phyloP scores from a whole-genome alignment of 441 rosid genomes.

The Metrosideros polymorpha region DNA sequence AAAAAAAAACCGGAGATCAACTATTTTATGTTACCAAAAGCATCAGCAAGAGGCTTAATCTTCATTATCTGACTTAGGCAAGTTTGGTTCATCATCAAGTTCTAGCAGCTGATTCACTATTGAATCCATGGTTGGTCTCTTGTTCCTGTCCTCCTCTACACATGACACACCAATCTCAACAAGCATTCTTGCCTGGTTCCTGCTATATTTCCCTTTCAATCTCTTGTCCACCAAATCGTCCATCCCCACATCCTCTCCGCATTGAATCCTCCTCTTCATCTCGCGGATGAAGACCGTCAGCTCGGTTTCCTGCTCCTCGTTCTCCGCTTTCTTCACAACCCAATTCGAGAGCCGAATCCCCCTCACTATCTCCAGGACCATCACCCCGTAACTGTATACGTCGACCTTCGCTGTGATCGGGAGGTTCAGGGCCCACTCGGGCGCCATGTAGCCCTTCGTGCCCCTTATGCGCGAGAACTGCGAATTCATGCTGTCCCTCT shows the following conservation, averaged over 20 bases:
- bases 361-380: slow-evolving; percentile 24
- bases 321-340: not conserved
- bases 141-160: slow-evolving; percentile 22
- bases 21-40: not conserved
- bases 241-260: slow-evolving; percentile 7
- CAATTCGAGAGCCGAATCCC: slow-evolving; percentile 18
- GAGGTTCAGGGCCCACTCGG: slow-evolving; percentile 28
- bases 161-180: slow-evolving; percentile 25
- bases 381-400: slow-evolving; percentile 26
- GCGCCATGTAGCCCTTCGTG: slow-evolving; percentile 39
- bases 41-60: not conserved
- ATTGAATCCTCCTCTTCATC: slow-evolving; percentile 3
- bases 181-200: slow-evolving; percentile 9
- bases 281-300: slow-evolving; percentile 14
- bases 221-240: slow-evolving; percentile 25
- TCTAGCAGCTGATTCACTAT: slow-evolving; percentile 22
- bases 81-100: slow-evolving; percentile 4
- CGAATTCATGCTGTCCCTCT: slow-evolving; percentile 8
- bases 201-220: slow-evolving; percentile 17
- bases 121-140: slow-evolving; percentile 36
- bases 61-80: not conserved
- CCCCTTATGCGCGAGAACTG: slow-evolving; percentile 21
- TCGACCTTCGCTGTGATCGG: slow-evolving; percentile 32
- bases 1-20: not conserved
- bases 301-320: slow-evolving; percentile 13